A percentile compares a stretch with the other conserved stretches of the same genome.
Evolutionary conservation across 2,329 filamentous ascomycete species (phyloP).

Genomic region (Davidsoniella virescens): DNA sequence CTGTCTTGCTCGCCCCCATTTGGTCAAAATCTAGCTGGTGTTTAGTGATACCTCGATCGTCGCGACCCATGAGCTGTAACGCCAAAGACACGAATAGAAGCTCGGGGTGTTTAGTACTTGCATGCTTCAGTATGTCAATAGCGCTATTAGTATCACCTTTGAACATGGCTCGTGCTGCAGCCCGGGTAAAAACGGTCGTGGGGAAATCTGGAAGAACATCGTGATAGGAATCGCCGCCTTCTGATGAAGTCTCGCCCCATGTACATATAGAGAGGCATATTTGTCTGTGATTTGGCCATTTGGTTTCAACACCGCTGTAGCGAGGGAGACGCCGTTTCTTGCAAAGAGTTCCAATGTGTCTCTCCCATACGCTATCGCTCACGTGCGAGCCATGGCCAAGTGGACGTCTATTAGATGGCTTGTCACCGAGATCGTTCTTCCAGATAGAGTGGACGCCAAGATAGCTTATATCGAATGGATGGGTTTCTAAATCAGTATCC

Average conservation of each 20-base stretch:
- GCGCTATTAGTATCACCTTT: slow-evolving; percentile 53
- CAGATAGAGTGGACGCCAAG: slow-evolving; percentile 59
- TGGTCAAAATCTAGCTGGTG: slow-evolving; percentile 43
- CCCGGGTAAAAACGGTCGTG: slow-evolving; percentile 51
- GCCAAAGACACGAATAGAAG: slow-evolving; percentile 53
- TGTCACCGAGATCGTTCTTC: slow-evolving; percentile 47
- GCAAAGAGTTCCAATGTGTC: slow-evolving; percentile 46
- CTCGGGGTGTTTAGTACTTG: slow-evolving; percentile 45
- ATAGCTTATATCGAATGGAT: slow-evolving; percentile 56
- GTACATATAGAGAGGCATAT: slow-evolving; percentile 60
- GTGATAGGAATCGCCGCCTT: slow-evolving; percentile 24
- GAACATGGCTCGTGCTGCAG: slow-evolving; percentile 61
- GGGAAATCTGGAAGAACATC: slow-evolving; percentile 29
- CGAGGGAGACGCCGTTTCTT: slow-evolving; percentile 43
- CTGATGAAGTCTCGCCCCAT: slow-evolving; percentile 39
- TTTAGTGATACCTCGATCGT: slow-evolving; percentile 27
- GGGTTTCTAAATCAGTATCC: slow-evolving; percentile 53
- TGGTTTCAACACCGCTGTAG: slow-evolving; percentile 47
- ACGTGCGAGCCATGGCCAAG: slow-evolving; percentile 26
- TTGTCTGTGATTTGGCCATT: slow-evolving; percentile 53
- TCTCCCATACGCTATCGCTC: slow-evolving; percentile 39
- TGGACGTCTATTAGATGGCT: slow-evolving; percentile 30
- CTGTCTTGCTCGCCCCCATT: slow-evolving; percentile 44
- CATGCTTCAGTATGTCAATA: slow-evolving; percentile 51
- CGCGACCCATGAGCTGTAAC: slow-evolving; percentile 44